phyloP scores from a whole-genome alignment of 352 stramenopile genomes.

The Aphanomyces cochlioides region DNA sequence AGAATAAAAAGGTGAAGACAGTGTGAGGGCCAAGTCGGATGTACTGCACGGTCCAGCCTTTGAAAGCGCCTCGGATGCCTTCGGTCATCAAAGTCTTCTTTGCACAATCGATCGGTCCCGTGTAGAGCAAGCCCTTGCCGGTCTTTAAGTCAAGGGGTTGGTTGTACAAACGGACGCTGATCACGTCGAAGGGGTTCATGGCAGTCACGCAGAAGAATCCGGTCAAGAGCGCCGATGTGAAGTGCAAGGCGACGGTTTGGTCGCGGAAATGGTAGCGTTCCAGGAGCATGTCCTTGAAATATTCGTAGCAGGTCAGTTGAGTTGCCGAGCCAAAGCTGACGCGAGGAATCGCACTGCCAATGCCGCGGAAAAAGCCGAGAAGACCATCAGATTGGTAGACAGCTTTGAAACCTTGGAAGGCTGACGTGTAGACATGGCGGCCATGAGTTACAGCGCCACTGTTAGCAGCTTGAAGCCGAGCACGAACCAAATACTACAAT shows the following conservation, averaged over 20 bases:
- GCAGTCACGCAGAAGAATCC: slow-evolving; percentile 30
- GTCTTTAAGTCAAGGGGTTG: slow-evolving; percentile 19
- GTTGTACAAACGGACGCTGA: slow-evolving; percentile 28
- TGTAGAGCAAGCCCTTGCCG: slow-evolving; percentile 25
- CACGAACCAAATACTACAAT: slow-evolving; percentile 23
- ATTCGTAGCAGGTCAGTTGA: slow-evolving; percentile 29
- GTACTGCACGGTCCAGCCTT: slow-evolving; percentile 30
- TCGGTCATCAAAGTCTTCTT: slow-evolving; percentile 23
- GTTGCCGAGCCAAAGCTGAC: slow-evolving; percentile 31
- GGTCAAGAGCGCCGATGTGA: slow-evolving; percentile 13
- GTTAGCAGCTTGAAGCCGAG: slow-evolving; percentile 22
- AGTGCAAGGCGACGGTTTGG: slow-evolving; percentile 20
- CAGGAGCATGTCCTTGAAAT: slow-evolving; percentile 28
- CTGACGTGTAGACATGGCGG: slow-evolving; percentile 26
- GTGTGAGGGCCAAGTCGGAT: slow-evolving; percentile 25
- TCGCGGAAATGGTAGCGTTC: slow-evolving; percentile 21
- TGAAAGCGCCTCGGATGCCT: slow-evolving; percentile 28
- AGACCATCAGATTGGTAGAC: slow-evolving; percentile 21
- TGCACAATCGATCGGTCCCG: slow-evolving; percentile 23
- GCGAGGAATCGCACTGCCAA: slow-evolving; percentile 23
- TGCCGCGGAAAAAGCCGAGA: slow-evolving; percentile 25
- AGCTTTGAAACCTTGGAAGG: slow-evolving; percentile 20
- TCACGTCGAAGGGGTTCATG: slow-evolving; percentile 30
- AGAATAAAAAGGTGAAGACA: slow-evolving; percentile 30
- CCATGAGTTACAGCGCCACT: slow-evolving; percentile 22